Evolutionary conservation across 1,284 basidiomycete genomes (phyloP), one percentile per base, ranked within the genome.

Genomic region (Takashimella koratensis): DNA sequence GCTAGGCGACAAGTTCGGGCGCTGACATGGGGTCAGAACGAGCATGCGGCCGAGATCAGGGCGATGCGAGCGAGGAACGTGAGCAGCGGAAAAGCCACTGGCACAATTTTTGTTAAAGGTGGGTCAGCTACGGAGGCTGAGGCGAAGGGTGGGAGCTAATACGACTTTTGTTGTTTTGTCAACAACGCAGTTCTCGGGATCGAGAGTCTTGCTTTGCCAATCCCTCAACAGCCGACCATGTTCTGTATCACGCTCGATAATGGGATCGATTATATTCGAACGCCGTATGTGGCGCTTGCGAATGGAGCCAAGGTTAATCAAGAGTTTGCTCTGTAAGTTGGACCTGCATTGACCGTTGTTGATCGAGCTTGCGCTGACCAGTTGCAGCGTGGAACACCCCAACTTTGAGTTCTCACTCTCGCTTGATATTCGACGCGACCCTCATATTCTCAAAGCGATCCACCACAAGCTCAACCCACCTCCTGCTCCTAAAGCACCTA

Each of bases 231-330:
- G 59, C 77, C 83, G 0, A 93, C 93, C 0, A 80, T 78, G 30
- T 81, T 97, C 63, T 86, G 86, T n/a, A 90, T 90, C 69, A 92
- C 90, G 0, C 79, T 98, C 55, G 95, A 97, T 77, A 98, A 98
- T 65, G 93, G 94, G 6, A 92, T 96, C 54, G 93, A 98, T 75
- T 94, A 88, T 62, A 95, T 98, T 52, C 90, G 90, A 4, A 97
- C 94, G 0, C 92, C 90, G 0, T 88, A 90, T 64, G 82, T 81
- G 42, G 77, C 79, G 10, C 77, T 97, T 3, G 78, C 76, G 26
- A 76, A 80, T 39, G 84, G 87, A 24, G 83, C 83, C 51, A 80
- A 79, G 20, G 89, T 98, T 59, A 86, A 89, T 47, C 91, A 95
- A 72, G 93, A 97, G 73, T 98, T 97, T 65, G 92, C 96, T 66